Percentiles rank a stretch among this genome's conserved stretches.
Conservation (phyloP, 2,329 filamentous ascomycete species). For the Fusarium devonianum region DNA sequence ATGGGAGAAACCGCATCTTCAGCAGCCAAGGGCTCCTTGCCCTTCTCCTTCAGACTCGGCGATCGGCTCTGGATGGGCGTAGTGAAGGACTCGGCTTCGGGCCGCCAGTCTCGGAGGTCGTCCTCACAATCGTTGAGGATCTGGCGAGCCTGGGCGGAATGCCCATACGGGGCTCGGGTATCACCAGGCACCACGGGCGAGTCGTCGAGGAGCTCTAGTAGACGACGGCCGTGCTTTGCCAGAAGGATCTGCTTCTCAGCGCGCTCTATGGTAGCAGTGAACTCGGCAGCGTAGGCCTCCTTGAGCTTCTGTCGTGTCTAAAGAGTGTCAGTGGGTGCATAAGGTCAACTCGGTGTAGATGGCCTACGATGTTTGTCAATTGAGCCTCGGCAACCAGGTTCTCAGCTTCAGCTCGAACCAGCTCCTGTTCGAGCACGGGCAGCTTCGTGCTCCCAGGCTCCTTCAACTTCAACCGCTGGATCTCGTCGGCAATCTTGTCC, state of each 20-base stretch:
- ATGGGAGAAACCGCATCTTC: conserved; percentile 21
- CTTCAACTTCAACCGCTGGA: conserved; percentile 88
- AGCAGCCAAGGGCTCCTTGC: conserved; percentile 31
- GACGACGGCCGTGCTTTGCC: conserved; percentile 85
- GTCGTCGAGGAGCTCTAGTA: conserved; percentile 88
- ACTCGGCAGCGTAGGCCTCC: conserved; percentile 89
- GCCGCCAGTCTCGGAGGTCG: conserved; percentile 79
- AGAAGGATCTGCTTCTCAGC: conserved; percentile 97
- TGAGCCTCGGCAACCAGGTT: conserved; percentile 96
- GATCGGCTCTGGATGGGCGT: conserved; percentile 35
- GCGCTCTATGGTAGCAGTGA: conserved; percentile 90
- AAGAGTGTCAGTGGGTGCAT: conserved; percentile 16
- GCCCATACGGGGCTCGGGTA: conserved; percentile 70
- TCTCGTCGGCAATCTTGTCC: conserved; percentile 89
- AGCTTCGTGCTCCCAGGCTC: conserved; percentile 85
- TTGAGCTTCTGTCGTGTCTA: conserved; percentile 96
- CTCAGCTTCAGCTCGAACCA: conserved; percentile 94
- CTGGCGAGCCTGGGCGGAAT: conserved; percentile 74
- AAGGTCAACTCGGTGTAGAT: neutral
- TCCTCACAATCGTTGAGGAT: conserved; percentile 93
- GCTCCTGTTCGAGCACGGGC: conserved; percentile 90
- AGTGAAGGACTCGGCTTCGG: conserved; percentile 49
- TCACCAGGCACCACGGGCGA: conserved; percentile 89
- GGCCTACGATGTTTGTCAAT: conserved; percentile 82
- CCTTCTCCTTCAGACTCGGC: conserved; percentile 40